Conservation (phyloP, 345 rosid species). For the Euphorbia peplus region DNA sequence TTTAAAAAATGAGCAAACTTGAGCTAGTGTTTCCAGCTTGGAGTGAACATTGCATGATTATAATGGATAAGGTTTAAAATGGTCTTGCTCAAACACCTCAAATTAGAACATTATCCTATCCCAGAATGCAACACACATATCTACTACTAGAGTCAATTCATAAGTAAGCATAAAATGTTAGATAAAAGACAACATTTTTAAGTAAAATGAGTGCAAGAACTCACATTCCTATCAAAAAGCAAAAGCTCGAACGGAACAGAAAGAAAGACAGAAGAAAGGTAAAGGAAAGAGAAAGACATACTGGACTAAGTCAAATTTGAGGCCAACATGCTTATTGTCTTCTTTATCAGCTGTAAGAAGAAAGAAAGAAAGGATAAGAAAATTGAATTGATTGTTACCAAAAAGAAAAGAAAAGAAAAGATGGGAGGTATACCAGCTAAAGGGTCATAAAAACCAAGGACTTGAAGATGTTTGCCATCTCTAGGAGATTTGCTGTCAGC, state of each 20-base stretch:
- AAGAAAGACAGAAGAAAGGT: neutral
- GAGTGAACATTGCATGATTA: neutral
- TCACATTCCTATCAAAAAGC: too few relatives aligned
- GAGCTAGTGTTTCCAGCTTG: neutral
- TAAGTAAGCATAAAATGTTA: neutral
- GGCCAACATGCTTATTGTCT: slow-evolving; percentile 91
- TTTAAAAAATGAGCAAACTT: too few relatives aligned
- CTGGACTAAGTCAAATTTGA: slow-evolving; percentile 84
- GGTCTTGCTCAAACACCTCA: neutral
- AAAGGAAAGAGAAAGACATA: slow-evolving; percentile 34
- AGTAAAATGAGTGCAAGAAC: too few relatives aligned
- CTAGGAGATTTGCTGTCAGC: slow-evolving; percentile 81
- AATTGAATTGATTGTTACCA: neutral
- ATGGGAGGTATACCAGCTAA: slow-evolving; percentile 62
- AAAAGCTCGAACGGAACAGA: neutral
- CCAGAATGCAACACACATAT: neutral
- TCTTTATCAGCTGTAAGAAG: slow-evolving; percentile 58
- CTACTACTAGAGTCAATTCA: neutral
- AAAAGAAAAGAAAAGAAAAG: neutral
- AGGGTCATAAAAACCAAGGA: slow-evolving; percentile 74
- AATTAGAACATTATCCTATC: neutral
- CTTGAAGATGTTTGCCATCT: slow-evolving; percentile 84
- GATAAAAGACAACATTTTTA: too few relatives aligned
- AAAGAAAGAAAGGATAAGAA: neutral
- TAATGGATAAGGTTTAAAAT: too few relatives aligned